phyloP scores from a whole-genome alignment of 441 rosid genomes.

The Populus hybrid region DNA sequence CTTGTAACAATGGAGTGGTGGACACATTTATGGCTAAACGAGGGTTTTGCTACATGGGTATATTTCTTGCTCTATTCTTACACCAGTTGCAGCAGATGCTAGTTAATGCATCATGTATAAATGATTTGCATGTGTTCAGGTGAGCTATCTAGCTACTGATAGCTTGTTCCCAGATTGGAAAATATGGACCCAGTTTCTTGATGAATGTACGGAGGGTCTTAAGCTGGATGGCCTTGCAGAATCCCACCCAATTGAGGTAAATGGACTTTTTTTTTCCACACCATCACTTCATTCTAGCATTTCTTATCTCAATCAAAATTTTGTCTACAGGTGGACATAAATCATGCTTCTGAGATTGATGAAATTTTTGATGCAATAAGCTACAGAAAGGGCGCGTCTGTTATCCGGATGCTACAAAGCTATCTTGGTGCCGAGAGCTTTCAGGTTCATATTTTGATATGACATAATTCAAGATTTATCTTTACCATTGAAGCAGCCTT shows the following conservation, averaged over 20 bases:
- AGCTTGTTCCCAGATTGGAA: constrained; percentile 94
- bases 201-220: constrained; percentile 79
- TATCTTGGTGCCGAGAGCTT: constrained; percentile 88
- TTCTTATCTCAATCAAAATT: constrained; percentile 12
- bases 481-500: constrained; percentile 1
- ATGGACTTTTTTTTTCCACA: background rate
- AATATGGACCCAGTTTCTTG: constrained; percentile 97
- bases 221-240: constrained; percentile 88
- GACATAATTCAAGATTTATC: background rate
- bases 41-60: constrained; percentile 99
- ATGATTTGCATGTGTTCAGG: constrained; percentile 46
- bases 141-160: constrained; percentile 92
- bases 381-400: constrained; percentile 89
- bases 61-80: constrained; percentile 17
- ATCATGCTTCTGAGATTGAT: constrained; percentile 81
- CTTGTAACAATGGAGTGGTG: constrained; percentile 99
- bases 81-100: background rate
- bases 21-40: constrained; percentile 96
- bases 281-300: background rate
- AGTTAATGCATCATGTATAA: background rate
- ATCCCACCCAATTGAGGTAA: constrained; percentile 98
- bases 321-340: constrained; percentile 71
- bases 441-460: constrained; percentile 54
- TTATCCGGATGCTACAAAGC: constrained; percentile 93
- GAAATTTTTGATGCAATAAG: constrained; percentile 96